These are phyloP conservation scores for Tetrapisispora nanseiensis DNA, from an alignment of 805 yeast genomes.

Conservation along the genomic window DNA sequence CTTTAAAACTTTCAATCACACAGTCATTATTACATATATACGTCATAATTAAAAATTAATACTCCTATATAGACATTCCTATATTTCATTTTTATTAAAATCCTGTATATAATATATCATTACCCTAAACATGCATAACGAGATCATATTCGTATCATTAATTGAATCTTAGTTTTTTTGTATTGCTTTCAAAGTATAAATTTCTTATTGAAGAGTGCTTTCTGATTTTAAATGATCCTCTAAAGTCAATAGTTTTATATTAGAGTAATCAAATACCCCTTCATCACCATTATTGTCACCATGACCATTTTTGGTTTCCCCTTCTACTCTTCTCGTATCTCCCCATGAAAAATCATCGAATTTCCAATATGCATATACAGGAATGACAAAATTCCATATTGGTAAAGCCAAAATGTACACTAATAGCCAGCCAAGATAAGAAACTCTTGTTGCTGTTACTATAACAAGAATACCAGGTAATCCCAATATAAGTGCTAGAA, in stretches of 20 bases:
- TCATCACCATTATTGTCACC: slow-evolving; percentile 43
- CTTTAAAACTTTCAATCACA: background rate
- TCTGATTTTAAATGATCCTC: slow-evolving; percentile 46
- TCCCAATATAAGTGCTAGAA: slow-evolving; percentile 73
- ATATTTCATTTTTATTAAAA: background rate
- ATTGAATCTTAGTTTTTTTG: background rate
- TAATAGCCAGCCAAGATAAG: slow-evolving; percentile 69
- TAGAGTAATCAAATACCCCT: slow-evolving; percentile 86
- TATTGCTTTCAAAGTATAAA: background rate
- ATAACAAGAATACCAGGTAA: slow-evolving; percentile 75
- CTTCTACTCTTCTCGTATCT: slow-evolving; percentile 70
- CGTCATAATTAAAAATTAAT: no score
- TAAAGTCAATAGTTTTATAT: slow-evolving; percentile 88
- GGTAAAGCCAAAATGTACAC: slow-evolving; percentile 75
- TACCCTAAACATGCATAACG: no score
- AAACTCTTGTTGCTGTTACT: slow-evolving; percentile 64
- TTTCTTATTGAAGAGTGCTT: background rate
- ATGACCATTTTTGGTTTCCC: slow-evolving; percentile 40
- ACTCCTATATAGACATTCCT: background rate
- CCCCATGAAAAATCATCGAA: slow-evolving; percentile 97
- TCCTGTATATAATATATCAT: background rate
- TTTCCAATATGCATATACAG: slow-evolving; percentile 84
- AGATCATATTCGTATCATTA: no score
- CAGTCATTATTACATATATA: background rate
- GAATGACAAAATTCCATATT: slow-evolving; percentile 87